Evolutionary conservation across 83 land plant species (phyloP).

Genomic region (Picea engelmannii): DNA sequence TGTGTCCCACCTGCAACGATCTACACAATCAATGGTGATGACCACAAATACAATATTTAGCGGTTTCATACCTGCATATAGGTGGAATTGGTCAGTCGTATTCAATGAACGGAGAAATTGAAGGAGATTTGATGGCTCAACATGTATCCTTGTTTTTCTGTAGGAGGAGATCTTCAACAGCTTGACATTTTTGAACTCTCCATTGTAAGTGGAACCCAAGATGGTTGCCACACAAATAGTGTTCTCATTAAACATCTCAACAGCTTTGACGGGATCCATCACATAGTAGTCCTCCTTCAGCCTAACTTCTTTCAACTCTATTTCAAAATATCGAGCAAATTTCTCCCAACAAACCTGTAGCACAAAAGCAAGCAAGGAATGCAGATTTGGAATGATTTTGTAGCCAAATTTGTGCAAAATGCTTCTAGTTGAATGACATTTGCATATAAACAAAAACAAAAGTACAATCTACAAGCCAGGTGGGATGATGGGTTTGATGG

Average conservation of each 20-base stretch:
- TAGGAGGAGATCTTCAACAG: conserved; percentile 41
- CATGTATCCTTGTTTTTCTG: conserved; percentile 48
- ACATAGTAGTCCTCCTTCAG: conserved; percentile 51
- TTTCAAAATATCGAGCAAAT: conserved; percentile 63
- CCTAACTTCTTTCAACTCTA: conserved; percentile 58
- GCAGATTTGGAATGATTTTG: too few relatives aligned
- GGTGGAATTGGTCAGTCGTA: too few relatives aligned
- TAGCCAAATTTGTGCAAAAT: too few relatives aligned
- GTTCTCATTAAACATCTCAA: conserved; percentile 61
- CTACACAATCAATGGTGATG: background rate
- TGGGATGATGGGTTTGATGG: too few relatives aligned
- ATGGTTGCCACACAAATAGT: conserved; percentile 62
- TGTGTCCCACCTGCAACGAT: conserved; percentile 36
- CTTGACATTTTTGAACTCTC: conserved; percentile 67
- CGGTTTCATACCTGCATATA: too few relatives aligned
- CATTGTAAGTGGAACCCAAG: conserved; percentile 25
- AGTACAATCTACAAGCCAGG: too few relatives aligned
- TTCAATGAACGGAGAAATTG: too few relatives aligned
- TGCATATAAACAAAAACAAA: too few relatives aligned
- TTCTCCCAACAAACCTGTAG: conserved; percentile 72
- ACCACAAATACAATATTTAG: too few relatives aligned
- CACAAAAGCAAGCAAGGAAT: background rate
- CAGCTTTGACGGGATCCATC: conserved; percentile 63
- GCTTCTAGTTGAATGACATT: too few relatives aligned
- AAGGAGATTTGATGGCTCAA: conserved; percentile 17